Conservation (phyloP, 257 asterid genomes). For the Solanum habrochaites region DNA sequence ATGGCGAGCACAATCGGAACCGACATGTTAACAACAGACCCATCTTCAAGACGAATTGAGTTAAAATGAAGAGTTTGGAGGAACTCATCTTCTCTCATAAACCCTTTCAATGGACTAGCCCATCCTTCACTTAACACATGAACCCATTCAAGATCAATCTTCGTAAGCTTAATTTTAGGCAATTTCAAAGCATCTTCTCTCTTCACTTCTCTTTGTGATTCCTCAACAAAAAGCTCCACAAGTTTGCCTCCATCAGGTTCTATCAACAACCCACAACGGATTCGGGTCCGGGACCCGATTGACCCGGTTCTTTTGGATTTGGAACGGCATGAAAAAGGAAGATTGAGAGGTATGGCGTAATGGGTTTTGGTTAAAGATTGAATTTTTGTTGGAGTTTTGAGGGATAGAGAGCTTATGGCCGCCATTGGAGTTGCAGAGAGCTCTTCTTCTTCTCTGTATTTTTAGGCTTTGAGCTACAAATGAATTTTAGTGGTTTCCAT, state of each 20-base stretch:
- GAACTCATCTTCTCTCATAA: slow-evolving; percentile 92
- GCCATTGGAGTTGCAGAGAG: slow-evolving; percentile 29
- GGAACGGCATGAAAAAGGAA: slow-evolving; percentile 8
- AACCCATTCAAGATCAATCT: slow-evolving; percentile 87
- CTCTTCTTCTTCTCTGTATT: neutral
- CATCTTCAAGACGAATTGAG: slow-evolving; percentile 61
- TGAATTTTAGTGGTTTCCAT: neutral
- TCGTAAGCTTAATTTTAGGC: slow-evolving; percentile 61
- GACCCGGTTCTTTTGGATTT: slow-evolving; percentile 1
- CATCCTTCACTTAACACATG: slow-evolving; percentile 97
- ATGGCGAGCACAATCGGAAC: slow-evolving; percentile 86
- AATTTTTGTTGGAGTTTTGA: slow-evolving; percentile 23
- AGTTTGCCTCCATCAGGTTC: slow-evolving; percentile 86
- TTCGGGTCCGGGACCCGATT: slow-evolving; percentile 14
- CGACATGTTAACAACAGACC: slow-evolving; percentile 85
- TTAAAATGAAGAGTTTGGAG: slow-evolving; percentile 96
- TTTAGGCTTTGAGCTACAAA: neutral
- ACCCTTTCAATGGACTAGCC: slow-evolving; percentile 95
- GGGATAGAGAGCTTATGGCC: slow-evolving; percentile 51
- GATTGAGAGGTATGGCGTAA: slow-evolving; percentile 16
- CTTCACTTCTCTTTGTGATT: slow-evolving; percentile 39
- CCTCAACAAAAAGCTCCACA: slow-evolving; percentile 48
- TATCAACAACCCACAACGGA: slow-evolving; percentile 38
- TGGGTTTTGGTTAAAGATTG: slow-evolving; percentile 21
- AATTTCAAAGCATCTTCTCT: slow-evolving; percentile 28